Evolutionary conservation across 495 filamentous ascomycete species (phyloP).

Genomic region (Aspergillus funiculosus): DNA sequence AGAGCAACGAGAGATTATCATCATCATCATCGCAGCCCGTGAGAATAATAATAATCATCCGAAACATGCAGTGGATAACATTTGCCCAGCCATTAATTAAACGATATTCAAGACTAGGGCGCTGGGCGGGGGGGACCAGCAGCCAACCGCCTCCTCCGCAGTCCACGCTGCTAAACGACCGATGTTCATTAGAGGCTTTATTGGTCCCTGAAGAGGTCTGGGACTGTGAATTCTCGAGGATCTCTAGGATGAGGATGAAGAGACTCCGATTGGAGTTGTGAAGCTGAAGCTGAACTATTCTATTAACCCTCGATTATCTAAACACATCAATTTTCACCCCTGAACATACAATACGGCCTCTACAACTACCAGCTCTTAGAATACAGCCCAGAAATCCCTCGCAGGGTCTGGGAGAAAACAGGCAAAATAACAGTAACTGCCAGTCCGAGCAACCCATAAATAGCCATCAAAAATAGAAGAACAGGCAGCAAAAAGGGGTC

Average conservation of each 20-base stretch:
- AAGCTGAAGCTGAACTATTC: not conserved
- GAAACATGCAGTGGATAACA: too few species aligned
- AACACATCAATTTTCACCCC: conserved; percentile 5
- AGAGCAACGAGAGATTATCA: not conserved
- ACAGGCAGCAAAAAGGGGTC: conserved; percentile 6
- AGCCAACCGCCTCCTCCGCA: conserved; percentile 3
- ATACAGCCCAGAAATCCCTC: conserved; percentile 14
- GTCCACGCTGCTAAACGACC: conserved; percentile 4
- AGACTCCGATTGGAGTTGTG: not conserved
- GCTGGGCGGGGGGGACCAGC: conserved; percentile 7
- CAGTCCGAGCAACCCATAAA: conserved; percentile 5
- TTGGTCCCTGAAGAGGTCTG: too few species aligned
- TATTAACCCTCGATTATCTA: conserved; percentile 3
- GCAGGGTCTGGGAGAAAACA: conserved; percentile 3
- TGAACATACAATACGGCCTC: not conserved
- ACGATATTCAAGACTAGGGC: conserved; percentile 10
- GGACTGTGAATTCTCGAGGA: too few species aligned
- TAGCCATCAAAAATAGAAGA: conserved; percentile 1
- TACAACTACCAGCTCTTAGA: conserved; percentile 12
- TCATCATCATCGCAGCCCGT: too few species aligned
- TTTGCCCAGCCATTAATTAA: conserved; percentile 12
- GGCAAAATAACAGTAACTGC: conserved; percentile 4
- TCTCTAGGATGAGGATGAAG: not conserved
- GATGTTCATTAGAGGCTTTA: not conserved
- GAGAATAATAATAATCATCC: too few species aligned